Evolutionary conservation across 495 filamentous ascomycete species (phyloP).

Genomic region (Trichoderma virens): DNA sequence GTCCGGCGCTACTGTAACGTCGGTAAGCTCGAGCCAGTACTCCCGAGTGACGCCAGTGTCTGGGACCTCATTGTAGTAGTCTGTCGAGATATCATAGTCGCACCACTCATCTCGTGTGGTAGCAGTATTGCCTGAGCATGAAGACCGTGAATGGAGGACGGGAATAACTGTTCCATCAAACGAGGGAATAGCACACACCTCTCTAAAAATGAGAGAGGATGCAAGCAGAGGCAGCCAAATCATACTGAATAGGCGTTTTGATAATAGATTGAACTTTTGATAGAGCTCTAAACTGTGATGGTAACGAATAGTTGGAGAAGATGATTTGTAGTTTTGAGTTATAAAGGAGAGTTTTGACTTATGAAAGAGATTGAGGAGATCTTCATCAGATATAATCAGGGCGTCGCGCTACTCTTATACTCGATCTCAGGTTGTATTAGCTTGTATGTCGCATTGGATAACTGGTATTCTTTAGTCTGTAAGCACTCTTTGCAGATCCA

Average conservation of each 20-base stretch:
- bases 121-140: background rate
- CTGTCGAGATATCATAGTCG: conserved; percentile 39
- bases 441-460: background rate
- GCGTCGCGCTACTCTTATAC: background rate
- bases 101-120: background rate
- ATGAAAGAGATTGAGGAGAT: background rate
- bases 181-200: background rate
- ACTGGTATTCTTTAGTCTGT: background rate
- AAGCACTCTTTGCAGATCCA: background rate
- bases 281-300: background rate
- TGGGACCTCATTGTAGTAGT: conserved; percentile 42
- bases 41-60: conserved; percentile 34
- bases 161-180: background rate
- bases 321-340: background rate
- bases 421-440: background rate
- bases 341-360: too few relatives aligned
- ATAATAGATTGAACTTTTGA: background rate
- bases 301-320: background rate
- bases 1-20: conserved; percentile 41
- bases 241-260: background rate
- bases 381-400: background rate
- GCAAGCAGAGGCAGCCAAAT: background rate
- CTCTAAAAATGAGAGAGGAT: background rate
- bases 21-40: conserved; percentile 37
- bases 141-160: background rate